Evolutionary conservation across 176 grass and related monocot species (phyloP).

Genomic region (Poa pratensis): DNA sequence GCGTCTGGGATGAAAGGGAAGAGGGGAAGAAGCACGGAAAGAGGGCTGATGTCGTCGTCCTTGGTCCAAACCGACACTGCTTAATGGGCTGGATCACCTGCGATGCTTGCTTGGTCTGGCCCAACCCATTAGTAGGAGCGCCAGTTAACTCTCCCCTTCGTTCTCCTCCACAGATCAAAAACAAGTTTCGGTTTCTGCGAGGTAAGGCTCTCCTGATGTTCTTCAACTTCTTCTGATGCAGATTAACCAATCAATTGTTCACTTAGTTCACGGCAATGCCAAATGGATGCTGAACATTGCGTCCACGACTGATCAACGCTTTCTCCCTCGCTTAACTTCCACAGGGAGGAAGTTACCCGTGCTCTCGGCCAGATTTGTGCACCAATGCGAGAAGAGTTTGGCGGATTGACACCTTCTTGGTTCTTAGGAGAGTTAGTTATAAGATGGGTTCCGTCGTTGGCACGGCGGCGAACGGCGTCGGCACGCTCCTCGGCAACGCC

Average conservation of each 20-base stretch:
- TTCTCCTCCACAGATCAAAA: neutral
- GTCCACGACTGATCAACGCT: neutral
- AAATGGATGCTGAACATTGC: neutral
- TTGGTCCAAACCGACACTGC: neutral
- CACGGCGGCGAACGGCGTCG: conserved; percentile 30
- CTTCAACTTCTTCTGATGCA: neutral
- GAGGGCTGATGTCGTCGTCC: neutral
- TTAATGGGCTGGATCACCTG: neutral
- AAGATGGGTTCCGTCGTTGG: conserved; percentile 32
- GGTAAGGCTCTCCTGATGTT: neutral
- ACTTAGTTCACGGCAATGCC: neutral
- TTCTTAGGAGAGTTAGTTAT: neutral
- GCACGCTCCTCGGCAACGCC: conserved; percentile 12
- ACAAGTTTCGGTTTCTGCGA: neutral
- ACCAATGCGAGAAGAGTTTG: neutral
- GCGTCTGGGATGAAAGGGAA: neutral
- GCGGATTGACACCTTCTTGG: neutral
- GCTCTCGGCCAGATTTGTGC: neutral
- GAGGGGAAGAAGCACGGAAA: neutral
- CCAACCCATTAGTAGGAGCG: neutral
- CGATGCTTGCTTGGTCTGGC: neutral
- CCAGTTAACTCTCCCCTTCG: neutral
- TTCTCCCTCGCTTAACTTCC: conserved; percentile 5
- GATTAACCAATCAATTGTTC: neutral
- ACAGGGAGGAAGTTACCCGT: neutral